Evolutionary conservation across 768 basidiomycete genomes (phyloP), one percentile per base, ranked within the genome.

Genomic region (Amanita pseudoporphyria): DNA sequence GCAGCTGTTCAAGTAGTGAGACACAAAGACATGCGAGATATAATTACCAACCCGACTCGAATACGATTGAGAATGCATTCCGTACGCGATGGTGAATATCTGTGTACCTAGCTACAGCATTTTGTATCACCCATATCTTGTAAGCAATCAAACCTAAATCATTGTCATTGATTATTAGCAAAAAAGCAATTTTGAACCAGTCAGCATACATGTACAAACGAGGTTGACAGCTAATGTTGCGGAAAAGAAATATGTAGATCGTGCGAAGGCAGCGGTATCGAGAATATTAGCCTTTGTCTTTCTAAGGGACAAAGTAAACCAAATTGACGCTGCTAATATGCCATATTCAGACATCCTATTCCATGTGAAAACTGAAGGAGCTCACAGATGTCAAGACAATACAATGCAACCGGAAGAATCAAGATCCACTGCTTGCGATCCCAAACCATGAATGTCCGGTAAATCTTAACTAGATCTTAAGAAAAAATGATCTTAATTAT

Each of bases 221-320:
- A 49, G 47, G 38, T 49, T 49, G 31, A 49, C 47, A 18, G 37
- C 47, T 14, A 49, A 37, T 3, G 47, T 49, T 14, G 47, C 38
- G 2, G 39, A 28, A 22, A 49, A 49, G 24, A 49, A 49, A 18
- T 49, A 49, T 22, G 9, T 40, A 9, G 47, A 49, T 21, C 38
- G 14, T 18, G 21, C n/a, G n/a, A 49, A 41, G 13, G 47, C 30
- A 24, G 28, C 13, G 10, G 37, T 18, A 30, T n/a, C 16, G 13
- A 40, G 39, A 24, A 40, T 19, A 12, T 37, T 38, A 26, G 10
- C 16, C 19, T 10, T 13, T 10, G 47, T 37, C 47, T 41, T 18
- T 13, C 14, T 39, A 16, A 49, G 18, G 13, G 47, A 30, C 38
- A 22, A 32, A 18, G 26, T 49, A 28, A 49, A 49, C 37, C 38